Base-by-base conservation (phyloP, 108 stramenopile species). In the Nitzschia palea region DNA sequence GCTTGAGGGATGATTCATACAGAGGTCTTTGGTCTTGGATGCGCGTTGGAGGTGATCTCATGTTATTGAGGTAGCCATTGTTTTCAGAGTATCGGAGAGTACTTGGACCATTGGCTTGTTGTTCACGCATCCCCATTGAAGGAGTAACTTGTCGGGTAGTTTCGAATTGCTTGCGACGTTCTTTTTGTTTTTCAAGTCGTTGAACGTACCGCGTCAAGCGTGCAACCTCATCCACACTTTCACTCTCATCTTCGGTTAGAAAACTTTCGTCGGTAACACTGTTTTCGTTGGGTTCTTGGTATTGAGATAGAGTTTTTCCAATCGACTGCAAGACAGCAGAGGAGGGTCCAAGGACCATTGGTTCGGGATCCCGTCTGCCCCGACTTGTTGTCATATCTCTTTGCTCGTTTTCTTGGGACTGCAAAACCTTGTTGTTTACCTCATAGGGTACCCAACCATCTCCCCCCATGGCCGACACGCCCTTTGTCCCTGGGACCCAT, bases 111-210 rank as follows among this genome's bases (percentile, higher is more conserved):
- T 10, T 8, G 4, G 18, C 4, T 10, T 10, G 14, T 14, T 40
- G 37, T 18, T 20, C 47, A n/a, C n/a, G n/a, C n/a, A n/a, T n/a
- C n/a, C n/a, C n/a, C n/a, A n/a, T n/a, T n/a, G n/a, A n/a, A n/a
- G n/a, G n/a, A n/a, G n/a, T n/a, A n/a, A n/a, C n/a, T n/a, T n/a
- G n/a, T n/a, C n/a, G n/a, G n/a, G n/a, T n/a, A 12, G 47, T 20
- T 48, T 48, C 47, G 4, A 12, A 20, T 48, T 48, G 47, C 4
- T 8, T 48, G 9, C 53, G 54, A 3, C 68, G 62, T 47, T 80
- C 63, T 27, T 74, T 73, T 28, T 69, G 68, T 62, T 74, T 58
- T 36, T 80, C 73, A 42, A 71, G 74, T 35, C 56, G 55, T 50
- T 73, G 61, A 4, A 80, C 79, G 34, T 57, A 80, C 37, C 36